Percentiles rank a stretch among this genome's conserved stretches.
These are phyloP conservation scores for Macaranga tanarius DNA, from an alignment of 441 rosid species.

Conservation along the genomic window DNA sequence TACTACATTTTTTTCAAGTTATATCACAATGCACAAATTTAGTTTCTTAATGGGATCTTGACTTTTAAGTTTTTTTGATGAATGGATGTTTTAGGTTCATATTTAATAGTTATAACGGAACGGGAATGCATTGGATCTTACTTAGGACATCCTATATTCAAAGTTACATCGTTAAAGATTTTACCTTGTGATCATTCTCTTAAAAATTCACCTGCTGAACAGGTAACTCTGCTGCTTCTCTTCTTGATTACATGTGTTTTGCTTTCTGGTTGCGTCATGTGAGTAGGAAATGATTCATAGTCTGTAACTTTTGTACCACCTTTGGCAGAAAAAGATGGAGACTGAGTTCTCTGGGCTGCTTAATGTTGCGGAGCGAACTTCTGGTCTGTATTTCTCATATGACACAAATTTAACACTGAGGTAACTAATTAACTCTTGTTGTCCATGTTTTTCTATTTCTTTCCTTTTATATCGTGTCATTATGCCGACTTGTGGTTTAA, in stretches of 20 bases:
- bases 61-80: background rate
- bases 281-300: background rate
- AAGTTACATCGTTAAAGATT: constrained; percentile 72
- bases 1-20: background rate
- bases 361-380: constrained; percentile 55
- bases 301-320: constrained; percentile 7
- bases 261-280: background rate
- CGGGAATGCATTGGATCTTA: constrained; percentile 80
- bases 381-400: constrained; percentile 91
- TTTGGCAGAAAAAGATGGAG: constrained; percentile 63
- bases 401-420: constrained; percentile 87
- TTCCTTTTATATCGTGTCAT: background rate
- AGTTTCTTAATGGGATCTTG: background rate
- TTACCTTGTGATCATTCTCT: constrained; percentile 81
- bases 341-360: constrained; percentile 56
- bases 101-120: constrained; percentile 75
- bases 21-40: background rate
- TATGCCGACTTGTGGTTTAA: background rate
- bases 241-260: background rate
- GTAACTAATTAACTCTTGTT: constrained; percentile 31
- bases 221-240: constrained; percentile 42
- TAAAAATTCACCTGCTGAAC: constrained; percentile 60
- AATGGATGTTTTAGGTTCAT: constrained; percentile 55
- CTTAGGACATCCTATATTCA: constrained; percentile 80
- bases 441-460: background rate